Base-by-base conservation (phyloP, 2,329 filamentous ascomycete genomes). In the Sphaerostilbella broomeana region DNA sequence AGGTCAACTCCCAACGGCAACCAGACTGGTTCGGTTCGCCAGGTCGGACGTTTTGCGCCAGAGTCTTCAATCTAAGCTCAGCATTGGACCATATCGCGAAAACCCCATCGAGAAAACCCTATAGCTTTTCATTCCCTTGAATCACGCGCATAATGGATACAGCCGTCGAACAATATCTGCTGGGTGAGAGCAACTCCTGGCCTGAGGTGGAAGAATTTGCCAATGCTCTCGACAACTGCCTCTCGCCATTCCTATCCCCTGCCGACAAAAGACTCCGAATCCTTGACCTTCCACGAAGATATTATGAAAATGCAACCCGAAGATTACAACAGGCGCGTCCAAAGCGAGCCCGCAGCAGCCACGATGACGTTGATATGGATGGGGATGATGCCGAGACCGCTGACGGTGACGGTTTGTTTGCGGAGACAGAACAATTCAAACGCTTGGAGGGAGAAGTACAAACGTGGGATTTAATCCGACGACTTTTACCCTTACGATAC, bases 171-270 rank as follows among this genome's bases (percentile, higher is more conserved):
- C 21, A 45, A 37, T 35, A 22, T 24, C 33, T 32, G 18, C 50
- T 45, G 38, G 51, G 25, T 42, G 76, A 25, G 12, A 26, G 86
- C 49, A 73, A 76, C 29, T 79, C 86, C 21, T 84, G 84, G 35
- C 78, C 81, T 46, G 87, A 95, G 61, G 86, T 94, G 43, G 87
- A 95, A 63, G 74, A 79, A 30, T 95, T 95, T 57, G 88, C 89
- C 25, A 82, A 84, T 56, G 77, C 78, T 36, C 73, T 95, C 16
- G 89, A 95, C 63, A 74, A 79, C 39, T 90, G 88, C 67, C 63
- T 80, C 53, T 51, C 71, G 59, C 51, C 68, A 52, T 53, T 67
- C 49, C 62, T 70, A 48, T 56, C 67, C 45, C 47, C 63, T 47
- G 58, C 70, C 20, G 77, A 83, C 43, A 71, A 74, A 56, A 76